phyloP scores from a whole-genome alignment of 148 eudicot genomes.

The Silene uniflora region DNA sequence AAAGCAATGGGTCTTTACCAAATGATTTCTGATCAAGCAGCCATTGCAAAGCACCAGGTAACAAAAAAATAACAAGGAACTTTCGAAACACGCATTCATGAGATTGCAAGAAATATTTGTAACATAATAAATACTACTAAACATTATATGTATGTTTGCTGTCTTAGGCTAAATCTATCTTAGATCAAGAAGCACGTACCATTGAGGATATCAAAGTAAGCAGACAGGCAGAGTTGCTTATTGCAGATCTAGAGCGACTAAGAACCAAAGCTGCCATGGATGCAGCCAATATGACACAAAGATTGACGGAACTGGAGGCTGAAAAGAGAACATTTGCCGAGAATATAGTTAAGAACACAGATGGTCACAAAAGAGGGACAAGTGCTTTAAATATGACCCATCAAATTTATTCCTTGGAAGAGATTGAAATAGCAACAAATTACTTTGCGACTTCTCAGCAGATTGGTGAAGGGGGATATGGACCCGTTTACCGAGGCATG shows the following conservation, averaged over 20 bases:
- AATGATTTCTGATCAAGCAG: conserved; percentile 41
- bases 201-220: conserved; percentile 35
- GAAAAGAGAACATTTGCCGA: conserved; percentile 44
- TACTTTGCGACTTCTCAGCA: conserved; percentile 48
- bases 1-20: conserved; percentile 53
- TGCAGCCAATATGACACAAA: conserved; percentile 51
- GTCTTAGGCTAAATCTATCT: conserved; percentile 31
- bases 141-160: not conserved
- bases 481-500: conserved; percentile 70
- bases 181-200: conserved; percentile 30
- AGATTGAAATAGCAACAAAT: conserved; percentile 63
- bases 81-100: not conserved
- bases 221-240: conserved; percentile 41
- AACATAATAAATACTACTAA: not conserved
- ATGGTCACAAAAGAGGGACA: conserved; percentile 27
- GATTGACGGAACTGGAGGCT: conserved; percentile 48
- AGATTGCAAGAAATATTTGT: not conserved
- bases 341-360: conserved; percentile 29
- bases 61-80: not conserved
- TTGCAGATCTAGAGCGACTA: conserved; percentile 52
- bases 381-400: conserved; percentile 20
- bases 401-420: conserved; percentile 53
- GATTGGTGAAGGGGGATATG: conserved; percentile 94
- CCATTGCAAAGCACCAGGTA: conserved; percentile 44
- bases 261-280: conserved; percentile 57